Conservation (phyloP, 345 rosid species). For the Rhizophora mangle region DNA sequence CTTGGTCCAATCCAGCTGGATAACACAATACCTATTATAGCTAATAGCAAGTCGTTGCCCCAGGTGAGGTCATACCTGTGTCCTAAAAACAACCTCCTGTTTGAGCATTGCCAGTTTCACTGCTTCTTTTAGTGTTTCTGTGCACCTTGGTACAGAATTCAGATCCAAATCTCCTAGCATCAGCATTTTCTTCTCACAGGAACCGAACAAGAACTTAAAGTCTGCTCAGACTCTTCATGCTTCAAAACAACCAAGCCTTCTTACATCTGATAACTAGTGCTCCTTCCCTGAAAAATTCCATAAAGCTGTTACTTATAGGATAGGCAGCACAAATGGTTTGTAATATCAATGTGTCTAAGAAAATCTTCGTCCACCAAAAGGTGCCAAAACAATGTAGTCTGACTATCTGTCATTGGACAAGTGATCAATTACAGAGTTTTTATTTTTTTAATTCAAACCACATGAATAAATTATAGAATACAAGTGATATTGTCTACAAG, state of each 20-base stretch:
- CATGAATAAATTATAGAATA: too few relatives aligned
- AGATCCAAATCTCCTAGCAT: constrained; percentile 33
- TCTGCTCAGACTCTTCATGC: constrained; percentile 17
- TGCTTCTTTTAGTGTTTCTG: constrained; percentile 26
- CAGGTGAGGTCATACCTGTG: constrained; percentile 34
- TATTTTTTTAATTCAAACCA: too few relatives aligned
- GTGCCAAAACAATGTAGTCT: too few relatives aligned
- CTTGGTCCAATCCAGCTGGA: neutral
- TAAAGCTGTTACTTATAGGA: constrained; percentile 10
- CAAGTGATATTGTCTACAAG: too few relatives aligned
- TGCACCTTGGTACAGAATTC: constrained; percentile 22
- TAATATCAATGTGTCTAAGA: neutral
- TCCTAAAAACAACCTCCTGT: constrained; percentile 41
- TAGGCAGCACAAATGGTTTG: neutral
- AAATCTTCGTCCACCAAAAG: too few relatives aligned
- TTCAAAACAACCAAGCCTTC: constrained; percentile 6
- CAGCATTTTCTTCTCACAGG: constrained; percentile 25
- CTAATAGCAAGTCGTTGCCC: constrained; percentile 2
- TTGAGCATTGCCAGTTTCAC: constrained; percentile 39
- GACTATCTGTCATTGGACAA: too few relatives aligned
- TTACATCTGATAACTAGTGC: neutral
- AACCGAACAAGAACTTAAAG: constrained; percentile 12
- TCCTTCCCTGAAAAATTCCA: constrained; percentile 5
- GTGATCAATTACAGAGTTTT: too few relatives aligned
- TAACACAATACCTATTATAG: neutral